Evolutionary conservation across 371 early-diverging fungal species (phyloP).

Genomic region (Zopfochytrium polystomum): DNA sequence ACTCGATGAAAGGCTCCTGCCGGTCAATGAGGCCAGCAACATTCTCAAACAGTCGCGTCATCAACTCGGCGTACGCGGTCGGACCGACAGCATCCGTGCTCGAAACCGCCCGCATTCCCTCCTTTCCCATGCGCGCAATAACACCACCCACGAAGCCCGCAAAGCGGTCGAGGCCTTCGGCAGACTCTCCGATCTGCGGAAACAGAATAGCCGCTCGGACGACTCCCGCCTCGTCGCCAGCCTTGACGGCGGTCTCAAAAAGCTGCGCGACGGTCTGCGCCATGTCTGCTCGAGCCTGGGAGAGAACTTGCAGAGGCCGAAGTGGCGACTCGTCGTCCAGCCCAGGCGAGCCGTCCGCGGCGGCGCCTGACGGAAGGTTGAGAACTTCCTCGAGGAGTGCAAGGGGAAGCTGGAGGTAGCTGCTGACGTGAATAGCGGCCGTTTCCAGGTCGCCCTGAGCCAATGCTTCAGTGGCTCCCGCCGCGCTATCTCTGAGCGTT

Average conservation of each 20-base stretch:
- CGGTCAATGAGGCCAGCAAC: slow-evolving; percentile 81
- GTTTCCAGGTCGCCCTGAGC: slow-evolving; percentile 66
- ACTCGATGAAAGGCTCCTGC: slow-evolving; percentile 75
- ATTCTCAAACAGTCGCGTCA: slow-evolving; percentile 81
- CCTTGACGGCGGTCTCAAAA: slow-evolving; percentile 76
- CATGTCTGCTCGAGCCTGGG: slow-evolving; percentile 59
- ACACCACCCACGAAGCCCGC: slow-evolving; percentile 78
- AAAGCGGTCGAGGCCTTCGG: slow-evolving; percentile 81
- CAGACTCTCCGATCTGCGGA: slow-evolving; percentile 76
- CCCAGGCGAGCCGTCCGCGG: neutral
- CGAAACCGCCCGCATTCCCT: slow-evolving; percentile 52
- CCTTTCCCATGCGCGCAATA: slow-evolving; percentile 66
- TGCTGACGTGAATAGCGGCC: slow-evolving; percentile 66
- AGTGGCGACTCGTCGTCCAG: neutral
- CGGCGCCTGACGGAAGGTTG: slow-evolving; percentile 26
- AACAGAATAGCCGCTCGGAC: slow-evolving; percentile 84
- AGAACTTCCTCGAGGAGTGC: slow-evolving; percentile 68
- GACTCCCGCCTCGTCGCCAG: slow-evolving; percentile 68
- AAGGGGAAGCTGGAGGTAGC: slow-evolving; percentile 61
- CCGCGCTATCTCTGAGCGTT: slow-evolving; percentile 55
- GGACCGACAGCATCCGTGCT: neutral
- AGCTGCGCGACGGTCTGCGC: slow-evolving; percentile 65
- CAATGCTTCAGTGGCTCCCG: slow-evolving; percentile 71
- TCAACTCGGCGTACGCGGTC: slow-evolving; percentile 63
- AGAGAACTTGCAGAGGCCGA: slow-evolving; percentile 44